These are phyloP conservation scores for Mollisiaceae sp. DNA, from an alignment of 2,329 filamentous ascomycete genomes.

Conservation along the genomic window DNA sequence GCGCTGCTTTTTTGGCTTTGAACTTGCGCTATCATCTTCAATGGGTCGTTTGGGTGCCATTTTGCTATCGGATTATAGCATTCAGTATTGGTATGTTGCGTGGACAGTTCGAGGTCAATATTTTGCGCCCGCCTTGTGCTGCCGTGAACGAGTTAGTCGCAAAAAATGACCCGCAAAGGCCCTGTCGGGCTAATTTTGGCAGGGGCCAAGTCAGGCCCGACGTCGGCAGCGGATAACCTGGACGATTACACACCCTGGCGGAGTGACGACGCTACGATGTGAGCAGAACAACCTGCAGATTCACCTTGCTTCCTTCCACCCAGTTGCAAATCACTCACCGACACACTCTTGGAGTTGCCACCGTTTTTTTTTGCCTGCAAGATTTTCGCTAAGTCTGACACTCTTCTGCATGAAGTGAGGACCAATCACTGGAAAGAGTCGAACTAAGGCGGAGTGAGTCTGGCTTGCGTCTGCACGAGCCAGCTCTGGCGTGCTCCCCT, in stretches of 20 bases:
- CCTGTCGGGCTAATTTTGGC: not conserved
- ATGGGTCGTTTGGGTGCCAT: conserved; percentile 67
- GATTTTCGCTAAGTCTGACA: not conserved
- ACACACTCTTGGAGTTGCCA: not conserved
- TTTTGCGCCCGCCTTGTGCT: not conserved
- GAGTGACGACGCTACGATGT: conserved; percentile 9
- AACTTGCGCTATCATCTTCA: conserved; percentile 49
- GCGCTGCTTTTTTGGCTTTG: conserved; percentile 56
- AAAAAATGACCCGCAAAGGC: not conserved
- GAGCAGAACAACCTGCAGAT: not conserved
- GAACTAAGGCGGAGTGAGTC: conserved; percentile 18
- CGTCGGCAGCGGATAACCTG: not conserved
- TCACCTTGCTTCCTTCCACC: not conserved
- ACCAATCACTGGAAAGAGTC: conserved; percentile 19
- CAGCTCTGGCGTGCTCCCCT: conserved; percentile 27
- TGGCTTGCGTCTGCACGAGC: conserved; percentile 29
- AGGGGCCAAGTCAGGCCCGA: not conserved
- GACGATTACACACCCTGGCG: not conserved
- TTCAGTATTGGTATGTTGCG: not conserved
- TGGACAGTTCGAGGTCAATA: no score
- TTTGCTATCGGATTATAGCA: conserved; percentile 18
- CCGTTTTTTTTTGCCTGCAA: conserved; percentile 1
- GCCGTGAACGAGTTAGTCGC: not conserved
- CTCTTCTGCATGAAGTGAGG: conserved; percentile 19
- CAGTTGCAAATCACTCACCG: conserved; percentile 3